These are phyloP conservation scores for Monosporascus sp. DNA, from an alignment of 2,329 filamentous ascomycete species.

Conservation along the genomic window DNA sequence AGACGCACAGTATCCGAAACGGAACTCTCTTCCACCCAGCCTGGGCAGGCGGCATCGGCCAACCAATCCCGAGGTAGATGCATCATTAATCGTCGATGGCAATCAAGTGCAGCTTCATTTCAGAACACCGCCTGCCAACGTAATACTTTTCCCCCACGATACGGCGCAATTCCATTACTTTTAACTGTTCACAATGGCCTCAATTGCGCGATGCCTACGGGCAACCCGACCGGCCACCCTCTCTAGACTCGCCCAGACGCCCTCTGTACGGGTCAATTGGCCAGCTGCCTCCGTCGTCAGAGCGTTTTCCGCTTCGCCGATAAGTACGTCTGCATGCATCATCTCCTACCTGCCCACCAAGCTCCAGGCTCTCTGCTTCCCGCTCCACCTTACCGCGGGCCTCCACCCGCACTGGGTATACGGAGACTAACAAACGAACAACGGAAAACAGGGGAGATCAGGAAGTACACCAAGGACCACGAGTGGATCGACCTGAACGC, in stretches of 20 bases:
- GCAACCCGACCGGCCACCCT: constrained; percentile 42
- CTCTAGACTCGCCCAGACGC: constrained; percentile 31
- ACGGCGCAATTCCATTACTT: neutral
- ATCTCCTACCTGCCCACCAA: constrained; percentile 31
- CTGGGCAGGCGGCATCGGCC: too few species aligned
- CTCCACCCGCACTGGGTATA: neutral
- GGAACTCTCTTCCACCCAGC: too few species aligned
- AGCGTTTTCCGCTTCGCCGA: constrained; percentile 40
- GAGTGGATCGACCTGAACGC: constrained; percentile 92
- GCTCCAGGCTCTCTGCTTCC: constrained; percentile 1
- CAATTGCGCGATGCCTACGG: constrained; percentile 53
- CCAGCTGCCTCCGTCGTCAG: constrained; percentile 33
- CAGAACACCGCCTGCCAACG: too few species aligned
- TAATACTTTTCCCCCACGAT: neutral
- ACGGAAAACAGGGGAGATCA: constrained; percentile 48
- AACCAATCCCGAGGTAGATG: too few species aligned
- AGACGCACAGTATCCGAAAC: too few species aligned
- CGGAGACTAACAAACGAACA: neutral
- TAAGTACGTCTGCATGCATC: constrained; percentile 28
- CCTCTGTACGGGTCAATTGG: constrained; percentile 28
- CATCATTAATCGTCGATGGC: too few species aligned
- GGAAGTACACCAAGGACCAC: constrained; percentile 94
- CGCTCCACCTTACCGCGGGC: neutral
- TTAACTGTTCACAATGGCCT: constrained; percentile 33
- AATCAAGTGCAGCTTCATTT: too few species aligned